These are phyloP conservation scores for Phaeotremella skinneri DNA, from an alignment of 768 basidiomycete genomes.

Conservation along the genomic window DNA sequence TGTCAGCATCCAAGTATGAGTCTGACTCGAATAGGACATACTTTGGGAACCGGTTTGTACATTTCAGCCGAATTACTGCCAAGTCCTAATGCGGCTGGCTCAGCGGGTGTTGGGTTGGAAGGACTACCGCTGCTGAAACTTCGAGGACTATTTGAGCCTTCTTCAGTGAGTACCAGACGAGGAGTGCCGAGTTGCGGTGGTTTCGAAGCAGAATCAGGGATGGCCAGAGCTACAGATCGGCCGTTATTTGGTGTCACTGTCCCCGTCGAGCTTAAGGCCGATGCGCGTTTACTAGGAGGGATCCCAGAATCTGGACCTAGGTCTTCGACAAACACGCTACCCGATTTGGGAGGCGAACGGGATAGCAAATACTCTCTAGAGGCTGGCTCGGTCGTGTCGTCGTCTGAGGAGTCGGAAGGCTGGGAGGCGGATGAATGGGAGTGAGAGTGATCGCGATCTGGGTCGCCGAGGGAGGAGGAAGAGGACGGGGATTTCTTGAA, in stretches of 20 bases:
- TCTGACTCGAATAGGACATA: not conserved
- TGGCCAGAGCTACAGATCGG: conserved; percentile 9
- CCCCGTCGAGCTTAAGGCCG: conserved; percentile 7
- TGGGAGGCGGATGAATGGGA: conserved; percentile 8
- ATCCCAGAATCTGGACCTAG: not conserved
- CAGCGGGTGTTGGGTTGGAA: not conserved
- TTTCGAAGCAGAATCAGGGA: conserved; percentile 12
- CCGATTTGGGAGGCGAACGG: conserved; percentile 3
- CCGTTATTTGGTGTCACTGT: conserved; percentile 11
- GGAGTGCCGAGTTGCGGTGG: conserved; percentile 30
- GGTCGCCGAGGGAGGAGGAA: conserved; percentile 14
- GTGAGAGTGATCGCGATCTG: conserved; percentile 9
- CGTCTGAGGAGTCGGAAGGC: not conserved
- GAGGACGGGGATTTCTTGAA: conserved; percentile 40
- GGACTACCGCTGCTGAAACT: conserved; percentile 32
- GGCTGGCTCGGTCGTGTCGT: not conserved
- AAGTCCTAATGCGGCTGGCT: conserved; percentile 18
- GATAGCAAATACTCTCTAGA: not conserved
- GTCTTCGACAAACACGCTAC: conserved; percentile 20
- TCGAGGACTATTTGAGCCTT: conserved; percentile 36
- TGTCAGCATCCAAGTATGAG: no score
- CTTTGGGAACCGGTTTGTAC: not conserved
- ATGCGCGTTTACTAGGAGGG: conserved; percentile 1
- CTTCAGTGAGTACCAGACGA: conserved; percentile 37
- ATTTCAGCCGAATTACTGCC: not conserved